Conservation (phyloP, 345 rosid genomes). For the Diplotaxis tenuifolia region DNA sequence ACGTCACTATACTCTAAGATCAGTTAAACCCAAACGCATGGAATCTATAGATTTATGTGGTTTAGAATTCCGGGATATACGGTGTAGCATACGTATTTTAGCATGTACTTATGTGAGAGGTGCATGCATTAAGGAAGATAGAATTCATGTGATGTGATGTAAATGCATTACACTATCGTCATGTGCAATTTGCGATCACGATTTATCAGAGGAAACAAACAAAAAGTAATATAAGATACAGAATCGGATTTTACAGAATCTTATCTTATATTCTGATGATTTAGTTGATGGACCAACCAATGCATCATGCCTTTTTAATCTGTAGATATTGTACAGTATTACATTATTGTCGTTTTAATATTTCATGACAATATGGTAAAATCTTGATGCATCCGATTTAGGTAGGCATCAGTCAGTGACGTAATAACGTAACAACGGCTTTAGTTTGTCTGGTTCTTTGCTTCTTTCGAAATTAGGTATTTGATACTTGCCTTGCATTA, state of each 20-base stretch:
- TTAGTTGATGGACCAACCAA: slow-evolving; percentile 27
- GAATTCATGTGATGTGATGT: slow-evolving; percentile 39
- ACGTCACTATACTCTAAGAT: background rate
- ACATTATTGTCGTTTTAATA: background rate
- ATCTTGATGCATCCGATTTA: slow-evolving; percentile 19
- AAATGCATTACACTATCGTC: slow-evolving; percentile 34
- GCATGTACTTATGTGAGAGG: slow-evolving; percentile 22
- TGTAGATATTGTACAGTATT: background rate
- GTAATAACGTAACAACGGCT: background rate
- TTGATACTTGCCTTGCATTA: background rate
- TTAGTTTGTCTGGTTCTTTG: background rate
- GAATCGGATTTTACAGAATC: slow-evolving; percentile 32
- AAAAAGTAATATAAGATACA: slow-evolving; percentile 17
- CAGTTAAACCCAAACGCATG: slow-evolving; percentile 7
- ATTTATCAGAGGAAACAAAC: background rate
- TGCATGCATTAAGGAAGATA: slow-evolving; percentile 18
- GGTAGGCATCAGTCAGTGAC: slow-evolving; percentile 17
- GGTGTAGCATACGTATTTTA: slow-evolving; percentile 22
- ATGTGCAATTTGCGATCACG: slow-evolving; percentile 37
- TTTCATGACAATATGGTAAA: background rate
- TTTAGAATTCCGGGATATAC: slow-evolving; percentile 20
- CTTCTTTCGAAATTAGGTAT: background rate
- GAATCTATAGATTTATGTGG: slow-evolving; percentile 5
- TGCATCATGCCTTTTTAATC: background rate
- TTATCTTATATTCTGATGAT: slow-evolving; percentile 34